phyloP scores from a whole-genome alignment of 495 filamentous ascomycete genomes.

The Penicillium taxi region DNA sequence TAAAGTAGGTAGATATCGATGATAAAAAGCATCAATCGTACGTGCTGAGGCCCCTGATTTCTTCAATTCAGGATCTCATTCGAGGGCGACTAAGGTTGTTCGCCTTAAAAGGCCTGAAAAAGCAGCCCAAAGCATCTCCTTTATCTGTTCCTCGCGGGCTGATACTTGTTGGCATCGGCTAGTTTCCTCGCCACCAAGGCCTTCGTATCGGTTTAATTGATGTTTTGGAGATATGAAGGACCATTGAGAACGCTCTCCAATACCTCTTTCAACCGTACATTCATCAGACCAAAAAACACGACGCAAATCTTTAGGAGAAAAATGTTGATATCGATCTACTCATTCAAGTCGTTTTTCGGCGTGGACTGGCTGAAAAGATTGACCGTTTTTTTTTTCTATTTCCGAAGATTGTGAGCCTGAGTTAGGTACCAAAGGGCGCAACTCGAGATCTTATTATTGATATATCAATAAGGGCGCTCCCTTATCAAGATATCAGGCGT shows the following conservation, averaged over 20 bases:
- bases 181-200: too few relatives aligned
- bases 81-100: neutral
- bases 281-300: conserved; percentile 5
- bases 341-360: conserved; percentile 6
- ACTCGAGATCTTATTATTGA: too few relatives aligned
- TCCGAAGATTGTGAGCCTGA: too few relatives aligned
- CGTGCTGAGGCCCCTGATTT: neutral
- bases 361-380: too few relatives aligned
- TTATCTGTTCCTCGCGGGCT: neutral
- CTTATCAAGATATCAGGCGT: too few relatives aligned
- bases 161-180: neutral
- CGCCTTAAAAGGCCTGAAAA: neutral
- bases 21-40: neutral
- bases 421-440: too few relatives aligned
- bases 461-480: too few relatives aligned
- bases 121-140: neutral
- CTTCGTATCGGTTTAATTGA: neutral
- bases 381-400: too few relatives aligned
- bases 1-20: neutral
- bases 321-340: neutral
- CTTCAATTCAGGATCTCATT: neutral
- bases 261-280: too few relatives aligned
- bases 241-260: neutral
- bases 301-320: conserved; percentile 3
- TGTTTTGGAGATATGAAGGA: neutral